Base-by-base conservation (phyloP, 139 green algal species). In the Chlorella sorokiniana region DNA sequence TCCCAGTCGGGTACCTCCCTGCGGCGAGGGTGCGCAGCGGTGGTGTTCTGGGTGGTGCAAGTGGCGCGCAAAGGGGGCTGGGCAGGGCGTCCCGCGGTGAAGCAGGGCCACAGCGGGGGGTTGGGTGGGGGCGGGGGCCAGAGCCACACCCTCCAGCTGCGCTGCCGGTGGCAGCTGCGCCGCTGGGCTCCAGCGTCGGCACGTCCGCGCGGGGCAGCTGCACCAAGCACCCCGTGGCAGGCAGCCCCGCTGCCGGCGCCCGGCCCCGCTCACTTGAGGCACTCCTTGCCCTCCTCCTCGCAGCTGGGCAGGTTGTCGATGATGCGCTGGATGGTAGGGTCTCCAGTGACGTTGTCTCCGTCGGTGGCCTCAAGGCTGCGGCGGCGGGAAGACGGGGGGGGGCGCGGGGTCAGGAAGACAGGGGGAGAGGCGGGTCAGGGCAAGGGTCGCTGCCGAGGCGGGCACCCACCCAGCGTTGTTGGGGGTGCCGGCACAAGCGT, bases 291-390 rank as follows among this genome's bases (percentile, higher is more conserved):
- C 11, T 38, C 65, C 37, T 62, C 35, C 23, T 41, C 27, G 78
- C 48, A 78, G 1, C 27, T 31, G 78, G 78, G 78, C 54, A 77
- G 37, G 35, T 56, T 42, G 35, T 69, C 52, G 27, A 78, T 52
- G 51, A 83, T 83, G n/a, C 11, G 40, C 37, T 78, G 29, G 14
- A 83, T 69, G 9, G 23, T 4, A 3, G 38, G 38, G 64, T 77
- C 51, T 45, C 64, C 78, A 29, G n/a, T n/a, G n/a, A 44, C 40
- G 2, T 16, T 45, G 20, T 22, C 37, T 10, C 14, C 61, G 56
- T 61, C 22, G 40, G 7, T 29, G 38, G 37, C 25, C 22, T 56
- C 18, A 35, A 79, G 31, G 54, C 40, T 69, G 31, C 44, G 44
- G 41, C 22, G 37, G 20, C 37, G 20, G 2, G 22, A 52, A 4